Evolutionary conservation across 1,139 yeast genomes (phyloP).

Genomic region (Candida glucosophila): DNA sequence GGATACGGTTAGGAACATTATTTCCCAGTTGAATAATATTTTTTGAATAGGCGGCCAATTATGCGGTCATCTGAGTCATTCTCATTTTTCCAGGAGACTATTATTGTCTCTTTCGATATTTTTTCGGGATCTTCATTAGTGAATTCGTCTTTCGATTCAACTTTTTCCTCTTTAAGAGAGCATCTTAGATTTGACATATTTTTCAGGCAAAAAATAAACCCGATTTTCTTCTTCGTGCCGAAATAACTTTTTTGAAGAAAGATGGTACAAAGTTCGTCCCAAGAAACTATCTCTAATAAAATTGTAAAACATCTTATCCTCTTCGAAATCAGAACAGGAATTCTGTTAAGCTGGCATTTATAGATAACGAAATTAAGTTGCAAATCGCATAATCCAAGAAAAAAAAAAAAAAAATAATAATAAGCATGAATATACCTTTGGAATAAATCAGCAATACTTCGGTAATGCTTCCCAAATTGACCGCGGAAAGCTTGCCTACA

Average conservation of each 20-base stretch:
- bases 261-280: conserved; percentile 22
- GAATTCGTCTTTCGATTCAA: background rate
- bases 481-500: no score
- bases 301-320: no score
- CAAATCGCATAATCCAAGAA: no score
- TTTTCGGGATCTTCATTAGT: background rate
- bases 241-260: conserved; percentile 17
- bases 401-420: no score
- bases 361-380: no score
- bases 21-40: conserved; percentile 25
- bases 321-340: no score
- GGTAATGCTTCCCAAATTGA: no score
- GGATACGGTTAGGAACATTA: conserved; percentile 39
- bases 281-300: conserved; percentile 23
- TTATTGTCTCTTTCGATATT: no score
- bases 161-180: background rate
- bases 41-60: conserved; percentile 44
- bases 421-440: no score
- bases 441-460: no score
- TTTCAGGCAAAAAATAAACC: background rate
- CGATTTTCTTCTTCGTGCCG: background rate
- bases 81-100: conserved; percentile 37
- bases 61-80: conserved; percentile 52
- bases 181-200: background rate
- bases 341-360: no score